Conservation (phyloP, 73 alveolate species). For the Stentor coeruleus region DNA sequence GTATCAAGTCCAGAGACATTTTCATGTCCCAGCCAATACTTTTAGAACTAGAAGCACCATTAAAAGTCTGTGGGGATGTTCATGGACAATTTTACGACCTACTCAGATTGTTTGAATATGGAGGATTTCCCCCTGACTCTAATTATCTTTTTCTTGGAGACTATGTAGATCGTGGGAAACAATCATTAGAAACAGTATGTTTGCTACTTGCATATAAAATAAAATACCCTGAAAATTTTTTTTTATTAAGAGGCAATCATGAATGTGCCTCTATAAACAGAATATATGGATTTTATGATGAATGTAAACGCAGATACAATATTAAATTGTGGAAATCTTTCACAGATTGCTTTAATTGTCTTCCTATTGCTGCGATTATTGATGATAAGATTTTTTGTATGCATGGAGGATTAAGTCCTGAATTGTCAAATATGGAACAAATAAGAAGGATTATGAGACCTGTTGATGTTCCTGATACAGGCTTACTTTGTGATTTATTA, state of each 20-base stretch:
- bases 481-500: slow-evolving; percentile 87
- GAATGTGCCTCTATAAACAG: slow-evolving; percentile 97
- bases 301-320: slow-evolving; percentile 89
- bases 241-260: slow-evolving; percentile 84
- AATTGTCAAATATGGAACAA: slow-evolving; percentile 74
- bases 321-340: slow-evolving; percentile 93
- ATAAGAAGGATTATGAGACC: slow-evolving; percentile 78
- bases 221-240: slow-evolving; percentile 83
- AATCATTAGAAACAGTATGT: slow-evolving; percentile 56
- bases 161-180: slow-evolving; percentile 43
- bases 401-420: slow-evolving; percentile 96
- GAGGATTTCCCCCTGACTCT: slow-evolving; percentile 38
- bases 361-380: slow-evolving; percentile 93
- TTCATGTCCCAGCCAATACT: slow-evolving; percentile 40
- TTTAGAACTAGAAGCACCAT: slow-evolving; percentile 40
- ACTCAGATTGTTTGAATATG: slow-evolving; percentile 27
- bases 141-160: slow-evolving; percentile 46
- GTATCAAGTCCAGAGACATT: slow-evolving; percentile 34
- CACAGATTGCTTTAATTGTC: slow-evolving; percentile 93
- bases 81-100: slow-evolving; percentile 39
- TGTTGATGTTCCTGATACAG: slow-evolving; percentile 83
- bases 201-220: slow-evolving; percentile 77
- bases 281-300: slow-evolving; percentile 96
- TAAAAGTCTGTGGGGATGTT: slow-evolving; percentile 28
- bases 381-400: slow-evolving; percentile 92